These are phyloP conservation scores for Phytophthora podocarpi DNA, from an alignment of 352 stramenopile genomes.

Conservation along the genomic window DNA sequence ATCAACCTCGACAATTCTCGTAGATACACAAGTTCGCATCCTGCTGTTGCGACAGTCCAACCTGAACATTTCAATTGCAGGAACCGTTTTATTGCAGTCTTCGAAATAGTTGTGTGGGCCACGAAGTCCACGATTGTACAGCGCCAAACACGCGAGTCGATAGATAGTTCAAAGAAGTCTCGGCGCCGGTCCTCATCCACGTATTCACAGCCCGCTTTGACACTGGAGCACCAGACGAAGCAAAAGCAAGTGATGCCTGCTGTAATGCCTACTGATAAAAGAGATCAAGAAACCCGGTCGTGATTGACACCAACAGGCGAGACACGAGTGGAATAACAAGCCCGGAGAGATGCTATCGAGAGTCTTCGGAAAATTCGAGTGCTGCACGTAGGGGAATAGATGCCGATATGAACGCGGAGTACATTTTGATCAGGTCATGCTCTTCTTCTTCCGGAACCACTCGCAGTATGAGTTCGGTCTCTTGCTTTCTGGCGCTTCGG, in stretches of 20 bases:
- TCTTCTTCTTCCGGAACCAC: constrained; percentile 39
- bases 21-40: constrained; percentile 46
- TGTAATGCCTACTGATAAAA: constrained; percentile 4
- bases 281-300: background rate
- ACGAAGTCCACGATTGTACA: constrained; percentile 25
- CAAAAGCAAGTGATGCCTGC: background rate
- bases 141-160: background rate
- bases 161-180: too few relatives aligned
- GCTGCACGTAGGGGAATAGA: constrained; percentile 37
- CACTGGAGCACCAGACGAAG: too few relatives aligned
- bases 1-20: constrained; percentile 38
- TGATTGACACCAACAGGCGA: constrained; percentile 5
- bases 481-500: background rate
- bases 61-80: constrained; percentile 20
- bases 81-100: constrained; percentile 22
- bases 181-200: background rate
- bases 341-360: background rate
- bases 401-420: constrained; percentile 55
- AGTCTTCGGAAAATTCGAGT: constrained; percentile 6
- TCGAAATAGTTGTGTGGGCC: constrained; percentile 34
- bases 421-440: constrained; percentile 44
- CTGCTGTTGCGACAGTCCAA: constrained; percentile 34
- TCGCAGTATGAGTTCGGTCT: constrained; percentile 28
- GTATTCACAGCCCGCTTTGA: too few relatives aligned
- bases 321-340: constrained; percentile 1